These are phyloP conservation scores for Plasmodium knowlesi DNA, from an alignment of 169 alveolate genomes.

Conservation along the genomic window DNA sequence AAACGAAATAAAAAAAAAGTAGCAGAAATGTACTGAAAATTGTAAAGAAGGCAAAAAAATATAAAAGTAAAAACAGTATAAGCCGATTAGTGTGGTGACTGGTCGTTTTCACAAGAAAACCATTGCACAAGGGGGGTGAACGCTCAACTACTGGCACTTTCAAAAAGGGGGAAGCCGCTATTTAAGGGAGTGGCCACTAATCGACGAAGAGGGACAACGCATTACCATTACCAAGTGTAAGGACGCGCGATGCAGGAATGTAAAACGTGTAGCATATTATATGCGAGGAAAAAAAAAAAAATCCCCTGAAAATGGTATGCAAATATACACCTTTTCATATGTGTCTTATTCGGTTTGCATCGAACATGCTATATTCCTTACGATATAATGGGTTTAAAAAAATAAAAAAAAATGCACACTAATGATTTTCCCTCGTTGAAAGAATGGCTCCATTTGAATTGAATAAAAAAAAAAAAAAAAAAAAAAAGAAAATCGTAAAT, in stretches of 20 bases:
- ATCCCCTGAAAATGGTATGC: background rate
- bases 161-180: background rate
- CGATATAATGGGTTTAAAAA: background rate
- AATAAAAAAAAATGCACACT: background rate
- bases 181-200: background rate
- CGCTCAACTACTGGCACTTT: background rate
- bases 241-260: background rate
- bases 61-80: background rate
- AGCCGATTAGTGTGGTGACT: background rate
- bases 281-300: background rate
- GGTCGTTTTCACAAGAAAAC: slow-evolving; percentile 68
- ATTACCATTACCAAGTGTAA: background rate
- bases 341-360: background rate
- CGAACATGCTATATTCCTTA: background rate
- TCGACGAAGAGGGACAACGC: background rate
- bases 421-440: slow-evolving; percentile 1
- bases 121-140: background rate
- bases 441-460: background rate
- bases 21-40: background rate
- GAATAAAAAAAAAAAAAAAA: slow-evolving; percentile 4
- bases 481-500: background rate
- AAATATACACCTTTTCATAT: background rate
- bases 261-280: background rate
- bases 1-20: background rate
- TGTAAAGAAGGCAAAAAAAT: background rate